phyloP scores from a whole-genome alignment of 306 rosid species.

The Citrullus mucosospermus region DNA sequence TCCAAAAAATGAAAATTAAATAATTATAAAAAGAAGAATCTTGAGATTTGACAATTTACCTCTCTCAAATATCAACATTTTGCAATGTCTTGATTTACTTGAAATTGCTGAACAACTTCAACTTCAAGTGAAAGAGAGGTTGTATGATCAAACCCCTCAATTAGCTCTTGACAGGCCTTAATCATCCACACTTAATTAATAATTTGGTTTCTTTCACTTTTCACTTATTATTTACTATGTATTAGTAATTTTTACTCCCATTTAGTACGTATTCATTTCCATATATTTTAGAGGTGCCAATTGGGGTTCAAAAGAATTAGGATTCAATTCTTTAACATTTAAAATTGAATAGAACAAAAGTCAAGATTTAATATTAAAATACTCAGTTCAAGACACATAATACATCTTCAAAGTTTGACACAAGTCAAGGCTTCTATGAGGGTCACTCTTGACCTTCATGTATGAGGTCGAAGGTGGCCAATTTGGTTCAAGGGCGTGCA shows the following conservation, averaged over 20 bases:
- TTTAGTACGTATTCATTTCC: background rate
- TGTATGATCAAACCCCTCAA: background rate
- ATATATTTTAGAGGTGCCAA: no score
- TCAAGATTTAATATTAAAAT: no score
- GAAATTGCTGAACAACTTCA: background rate
- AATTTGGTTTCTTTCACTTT: conserved; percentile 14
- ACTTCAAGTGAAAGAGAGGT: background rate
- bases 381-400: no score
- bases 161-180: conserved; percentile 4
- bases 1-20: background rate
- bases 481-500: no score
- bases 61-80: conserved; percentile 13
- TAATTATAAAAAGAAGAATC: conserved; percentile 10
- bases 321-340: no score
- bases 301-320: no score
- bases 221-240: no score
- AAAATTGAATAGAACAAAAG: no score
- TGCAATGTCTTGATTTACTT: background rate
- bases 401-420: no score
- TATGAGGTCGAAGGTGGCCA: no score
- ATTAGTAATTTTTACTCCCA: background rate
- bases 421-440: no score
- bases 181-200: conserved; percentile 14
- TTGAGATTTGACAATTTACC: conserved; percentile 50
- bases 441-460: no score